Evolutionary conservation across 441 rosid genomes (phyloP), one percentile per base, ranked within the genome.

Genomic region (Syzygium syzygioides): DNA sequence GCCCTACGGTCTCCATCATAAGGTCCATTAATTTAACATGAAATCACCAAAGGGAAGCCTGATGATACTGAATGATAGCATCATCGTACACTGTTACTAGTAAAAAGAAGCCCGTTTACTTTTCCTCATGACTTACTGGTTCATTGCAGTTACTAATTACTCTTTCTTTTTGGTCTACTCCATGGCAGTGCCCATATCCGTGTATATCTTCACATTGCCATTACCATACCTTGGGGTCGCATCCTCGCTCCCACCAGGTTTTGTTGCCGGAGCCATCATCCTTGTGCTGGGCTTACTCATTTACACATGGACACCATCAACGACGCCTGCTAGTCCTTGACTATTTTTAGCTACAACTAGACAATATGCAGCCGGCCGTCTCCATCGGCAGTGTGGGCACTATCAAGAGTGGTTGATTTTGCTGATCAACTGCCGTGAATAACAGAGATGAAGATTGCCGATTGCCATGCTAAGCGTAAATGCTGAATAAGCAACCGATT

Each of bases 161-260:
- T 59, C 64, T 55, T 19, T 85, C 50, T 12, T 85, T 57, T 28
- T 45, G 28, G 64, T 32, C 87, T 85, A 57, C n/a, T 32, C 25
- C 66, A 54, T 90, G 90, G 91, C 97, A 96, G 99, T 96, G 84
- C 99, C 99, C 28, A 94, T 97, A 91, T 90, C 98, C 0, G 94
- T 97, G 64, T 97, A 90, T 64, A 89, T 93, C 55, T 97, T 97
- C 95, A 97, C 99, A 20, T 91, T 97, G 88, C 99, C 98, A 2
- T 89, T 97, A 87, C 99, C 99, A 12, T 97, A 94, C 93, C 94
- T 96, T 3, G 98, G 98, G 2, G 95, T 93, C 2, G 96, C 98
- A 19, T 96, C 99, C 52, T 86, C 98, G 10, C 98, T 97, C 85
- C 99, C 99, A 20, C 87, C 93, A 0, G 98, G 98, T 37, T 97